Evolutionary conservation across 345 rosid species (phyloP), one percentile per base, ranked within the genome.

Genomic region (Durio zibethinus): DNA sequence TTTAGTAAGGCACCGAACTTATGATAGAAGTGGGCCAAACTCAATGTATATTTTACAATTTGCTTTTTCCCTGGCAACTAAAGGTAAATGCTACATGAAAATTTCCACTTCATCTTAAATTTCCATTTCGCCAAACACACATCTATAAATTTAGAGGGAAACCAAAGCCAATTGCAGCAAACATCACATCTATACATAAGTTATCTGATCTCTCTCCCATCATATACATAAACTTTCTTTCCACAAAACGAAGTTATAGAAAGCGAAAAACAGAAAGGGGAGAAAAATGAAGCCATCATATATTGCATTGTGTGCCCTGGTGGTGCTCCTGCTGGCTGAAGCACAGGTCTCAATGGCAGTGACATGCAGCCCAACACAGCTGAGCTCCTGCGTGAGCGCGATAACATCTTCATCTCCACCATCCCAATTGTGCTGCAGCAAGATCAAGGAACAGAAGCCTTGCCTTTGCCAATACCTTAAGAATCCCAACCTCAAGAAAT

Each of bases 391-490:
- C 78, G 98, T 85, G 35, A 66, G 85, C 31, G 99, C 98, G 16
- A 92, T 95, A 76, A 88, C 91, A 10, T 86, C 96, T 53, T 80
- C 89, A 15, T 33, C 94, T 53, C 92, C 89, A 27, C 98, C 99
- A 57, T 82, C 97, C 0, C 73, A 77, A 2, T 72, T 80, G 56
- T 95, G 99, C 82, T 95, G 99, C 85, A 80, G 75, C 68, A 95
- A 87, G 89, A 88, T 95, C 75, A 92, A 83, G 72, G 91, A 92
- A 36, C 99, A 95, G 83, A 86, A 86, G 83, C 98, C 99, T 73
- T 95, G 99, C 54, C 92, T 95, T 63, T 95, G 99, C 87, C 86
- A 88, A 29, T 95, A 93, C 85, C 84, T 93, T 76, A 86, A 81
- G 79, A 92, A 95, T 77, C 99, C 96, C 0, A 87, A 78, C 47